A percentile compares a stretch with the other conserved stretches of the same genome.
These are phyloP conservation scores for Suillus lakei DNA, from an alignment of 768 basidiomycete genomes.

Conservation along the genomic window DNA sequence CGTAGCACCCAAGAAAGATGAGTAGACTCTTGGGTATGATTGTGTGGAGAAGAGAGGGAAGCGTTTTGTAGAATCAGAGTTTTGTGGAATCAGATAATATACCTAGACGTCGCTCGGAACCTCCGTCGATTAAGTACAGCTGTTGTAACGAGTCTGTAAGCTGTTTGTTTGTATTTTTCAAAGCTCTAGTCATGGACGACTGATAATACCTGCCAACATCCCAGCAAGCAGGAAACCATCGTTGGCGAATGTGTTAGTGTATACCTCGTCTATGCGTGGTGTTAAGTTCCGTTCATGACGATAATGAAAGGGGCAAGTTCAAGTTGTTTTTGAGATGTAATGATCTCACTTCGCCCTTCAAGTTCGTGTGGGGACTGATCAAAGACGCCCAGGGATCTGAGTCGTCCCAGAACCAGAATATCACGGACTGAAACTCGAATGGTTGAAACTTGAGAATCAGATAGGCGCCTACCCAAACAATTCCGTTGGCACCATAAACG, in stretches of 20 bases:
- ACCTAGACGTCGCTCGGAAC: not conserved
- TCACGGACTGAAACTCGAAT: conserved; percentile 4
- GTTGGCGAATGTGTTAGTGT: too few species aligned
- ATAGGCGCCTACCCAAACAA: conserved; percentile 6
- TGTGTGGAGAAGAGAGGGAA: too few species aligned
- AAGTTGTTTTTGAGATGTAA: too few species aligned
- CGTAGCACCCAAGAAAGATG: conserved; percentile 14
- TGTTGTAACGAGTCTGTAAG: not conserved
- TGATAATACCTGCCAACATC: conserved; percentile 53
- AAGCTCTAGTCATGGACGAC: not conserved
- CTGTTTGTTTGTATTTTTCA: not conserved
- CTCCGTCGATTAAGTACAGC: too few species aligned
- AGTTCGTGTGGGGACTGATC: conserved; percentile 58
- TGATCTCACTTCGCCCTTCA: too few species aligned
- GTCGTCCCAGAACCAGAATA: conserved; percentile 68
- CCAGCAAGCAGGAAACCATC: too few species aligned
- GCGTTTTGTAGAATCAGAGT: not conserved
- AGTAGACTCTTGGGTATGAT: not conserved
- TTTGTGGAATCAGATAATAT: not conserved
- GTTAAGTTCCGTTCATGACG: too few species aligned
- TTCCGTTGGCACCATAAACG: conserved; percentile 1
- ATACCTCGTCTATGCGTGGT: too few species aligned
- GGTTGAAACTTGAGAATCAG: conserved; percentile 6
- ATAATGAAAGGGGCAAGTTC: too few species aligned
- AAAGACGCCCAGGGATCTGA: conserved; percentile 68